phyloP scores from a whole-genome alignment of 2,329 filamentous ascomycete species.

The Torrubiella hemipterigena region DNA sequence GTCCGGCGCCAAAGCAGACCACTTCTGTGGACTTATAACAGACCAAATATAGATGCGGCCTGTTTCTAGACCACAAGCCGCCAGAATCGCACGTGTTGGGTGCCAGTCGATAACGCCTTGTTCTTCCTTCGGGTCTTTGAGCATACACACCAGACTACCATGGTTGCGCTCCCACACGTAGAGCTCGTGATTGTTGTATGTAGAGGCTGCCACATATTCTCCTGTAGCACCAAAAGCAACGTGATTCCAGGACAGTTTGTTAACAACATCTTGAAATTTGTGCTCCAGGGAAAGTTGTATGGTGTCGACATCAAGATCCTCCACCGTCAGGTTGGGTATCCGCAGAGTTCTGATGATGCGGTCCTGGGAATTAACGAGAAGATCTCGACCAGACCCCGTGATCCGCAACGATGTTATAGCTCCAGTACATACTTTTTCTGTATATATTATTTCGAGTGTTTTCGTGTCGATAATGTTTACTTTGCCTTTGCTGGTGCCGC shows the following conservation, averaged over 20 bases:
- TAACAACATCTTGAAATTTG: slow-evolving; percentile 97
- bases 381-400: slow-evolving; percentile 67
- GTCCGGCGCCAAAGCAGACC: slow-evolving; percentile 93
- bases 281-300: slow-evolving; percentile 89
- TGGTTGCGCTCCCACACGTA: slow-evolving; percentile 96
- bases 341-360: slow-evolving; percentile 89
- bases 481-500: slow-evolving; percentile 91
- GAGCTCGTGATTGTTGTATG: slow-evolving; percentile 96
- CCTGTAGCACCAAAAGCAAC: slow-evolving; percentile 89
- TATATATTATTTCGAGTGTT: slow-evolving; percentile 75
- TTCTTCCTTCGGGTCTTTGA: slow-evolving; percentile 94
- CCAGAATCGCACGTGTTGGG: slow-evolving; percentile 73
- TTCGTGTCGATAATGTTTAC: slow-evolving; percentile 86
- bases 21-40: slow-evolving; percentile 87
- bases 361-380: slow-evolving; percentile 89
- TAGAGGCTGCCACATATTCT: slow-evolving; percentile 92
- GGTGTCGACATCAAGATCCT: slow-evolving; percentile 67
- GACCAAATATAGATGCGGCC: slow-evolving; percentile 95
- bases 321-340: slow-evolving; percentile 62
- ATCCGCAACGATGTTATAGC: slow-evolving; percentile 82
- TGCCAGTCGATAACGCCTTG: slow-evolving; percentile 97
- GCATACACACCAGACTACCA: slow-evolving; percentile 88
- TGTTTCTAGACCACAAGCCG: slow-evolving; percentile 84
- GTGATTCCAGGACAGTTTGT: slow-evolving; percentile 91
- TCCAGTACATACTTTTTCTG: slow-evolving; percentile 74